Conservation (phyloP, 345 rosid genomes). For the Brassica carinata region DNA sequence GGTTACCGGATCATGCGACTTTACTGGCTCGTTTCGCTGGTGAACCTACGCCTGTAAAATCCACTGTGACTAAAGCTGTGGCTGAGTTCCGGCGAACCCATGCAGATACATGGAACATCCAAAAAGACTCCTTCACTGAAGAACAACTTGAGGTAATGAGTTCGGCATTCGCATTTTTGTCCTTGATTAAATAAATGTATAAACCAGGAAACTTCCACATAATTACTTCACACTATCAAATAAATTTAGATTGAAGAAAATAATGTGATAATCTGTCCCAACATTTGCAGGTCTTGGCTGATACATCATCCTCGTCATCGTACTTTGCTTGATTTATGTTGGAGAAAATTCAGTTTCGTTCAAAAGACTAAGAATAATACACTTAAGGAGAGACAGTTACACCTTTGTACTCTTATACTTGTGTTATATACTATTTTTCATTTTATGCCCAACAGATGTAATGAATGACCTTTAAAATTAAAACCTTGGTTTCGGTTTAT, state of each 20-base stretch:
- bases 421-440: background rate
- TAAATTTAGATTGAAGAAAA: background rate
- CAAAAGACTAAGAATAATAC: background rate
- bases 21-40: slow-evolving; percentile 78
- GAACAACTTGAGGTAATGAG: slow-evolving; percentile 89
- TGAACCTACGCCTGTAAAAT: slow-evolving; percentile 88
- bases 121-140: slow-evolving; percentile 85
- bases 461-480: background rate
- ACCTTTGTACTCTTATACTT: background rate
- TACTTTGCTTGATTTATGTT: slow-evolving; percentile 72
- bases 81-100: slow-evolving; percentile 96
- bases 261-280: background rate
- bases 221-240: background rate
- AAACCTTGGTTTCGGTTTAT: background rate
- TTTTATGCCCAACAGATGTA: background rate
- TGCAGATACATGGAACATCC: slow-evolving; percentile 95
- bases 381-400: background rate
- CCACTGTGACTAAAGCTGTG: slow-evolving; percentile 94
- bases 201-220: background rate
- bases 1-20: slow-evolving; percentile 95
- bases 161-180: background rate
- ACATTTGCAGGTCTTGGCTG: slow-evolving; percentile 84
- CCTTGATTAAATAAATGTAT: background rate
- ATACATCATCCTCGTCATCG: slow-evolving; percentile 90
- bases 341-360: background rate